phyloP scores from a whole-genome alignment of 257 asterid species.

The Nicotiana noctiflora region DNA sequence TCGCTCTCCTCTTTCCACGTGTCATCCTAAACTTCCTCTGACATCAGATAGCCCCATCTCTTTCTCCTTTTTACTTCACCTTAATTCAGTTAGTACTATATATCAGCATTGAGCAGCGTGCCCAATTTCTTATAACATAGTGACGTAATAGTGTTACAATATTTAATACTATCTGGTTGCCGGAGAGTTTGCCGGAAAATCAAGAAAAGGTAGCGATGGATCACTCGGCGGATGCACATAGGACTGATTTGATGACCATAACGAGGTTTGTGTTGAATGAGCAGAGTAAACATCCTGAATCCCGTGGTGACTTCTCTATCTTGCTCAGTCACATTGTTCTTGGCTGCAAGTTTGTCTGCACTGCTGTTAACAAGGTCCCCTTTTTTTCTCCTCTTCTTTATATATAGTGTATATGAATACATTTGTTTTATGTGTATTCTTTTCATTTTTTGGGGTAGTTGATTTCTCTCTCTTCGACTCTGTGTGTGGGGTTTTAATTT shows the following conservation, averaged over 20 bases:
- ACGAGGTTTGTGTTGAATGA: constrained; percentile 82
- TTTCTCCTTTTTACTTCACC: neutral
- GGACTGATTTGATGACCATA: constrained; percentile 98
- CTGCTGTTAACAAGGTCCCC: constrained; percentile 75
- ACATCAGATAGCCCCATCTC: constrained; percentile 24
- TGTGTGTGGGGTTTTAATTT: neutral
- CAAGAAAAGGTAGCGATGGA: constrained; percentile 41
- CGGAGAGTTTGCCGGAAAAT: neutral
- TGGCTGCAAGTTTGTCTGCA: constrained; percentile 91
- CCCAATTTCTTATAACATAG: neutral
- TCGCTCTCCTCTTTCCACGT: constrained; percentile 20
- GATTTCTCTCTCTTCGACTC: neutral
- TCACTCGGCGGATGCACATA: constrained; percentile 78
- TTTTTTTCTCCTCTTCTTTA: neutral
- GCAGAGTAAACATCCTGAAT: constrained; percentile 69
- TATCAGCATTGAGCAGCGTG: neutral
- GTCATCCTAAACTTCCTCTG: constrained; percentile 18
- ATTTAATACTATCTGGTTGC: neutral
- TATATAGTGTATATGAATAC: neutral
- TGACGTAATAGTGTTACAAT: neutral
- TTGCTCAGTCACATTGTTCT: constrained; percentile 81
- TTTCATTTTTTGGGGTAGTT: neutral
- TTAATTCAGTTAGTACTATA: neutral
- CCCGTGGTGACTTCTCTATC: constrained; percentile 91
- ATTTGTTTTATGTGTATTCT: neutral